These are phyloP conservation scores for Filobasidium wieringae DNA, from an alignment of 768 basidiomycete species.

Conservation along the genomic window DNA sequence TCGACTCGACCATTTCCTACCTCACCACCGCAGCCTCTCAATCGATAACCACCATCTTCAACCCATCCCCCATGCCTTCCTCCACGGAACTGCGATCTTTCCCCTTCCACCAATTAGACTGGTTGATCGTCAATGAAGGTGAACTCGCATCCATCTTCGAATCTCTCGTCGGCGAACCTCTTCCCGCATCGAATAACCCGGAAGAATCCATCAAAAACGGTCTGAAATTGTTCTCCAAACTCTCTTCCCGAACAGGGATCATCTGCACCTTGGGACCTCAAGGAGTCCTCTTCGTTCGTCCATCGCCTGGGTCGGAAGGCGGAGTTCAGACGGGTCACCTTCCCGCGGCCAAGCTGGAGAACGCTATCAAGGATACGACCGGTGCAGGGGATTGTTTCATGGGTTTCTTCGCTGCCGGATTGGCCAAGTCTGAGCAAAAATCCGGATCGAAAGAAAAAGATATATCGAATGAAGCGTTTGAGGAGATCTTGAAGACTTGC, in stretches of 20 bases:
- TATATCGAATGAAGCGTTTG: slow-evolving; percentile 13
- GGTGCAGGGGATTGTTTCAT: slow-evolving; percentile 39
- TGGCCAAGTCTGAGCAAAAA: slow-evolving; percentile 19
- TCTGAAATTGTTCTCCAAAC: background rate
- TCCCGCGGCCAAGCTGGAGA: slow-evolving; percentile 24
- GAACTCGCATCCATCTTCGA: slow-evolving; percentile 31
- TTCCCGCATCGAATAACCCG: background rate
- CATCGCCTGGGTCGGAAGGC: background rate
- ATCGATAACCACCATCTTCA: slow-evolving; percentile 37
- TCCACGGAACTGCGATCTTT: slow-evolving; percentile 28
- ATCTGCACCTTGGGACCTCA: slow-evolving; percentile 10
- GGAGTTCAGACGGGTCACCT: slow-evolving; percentile 10
- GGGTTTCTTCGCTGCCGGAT: slow-evolving; percentile 34
- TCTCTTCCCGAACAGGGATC: background rate
- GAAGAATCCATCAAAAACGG: slow-evolving; percentile 3
- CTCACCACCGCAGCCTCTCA: slow-evolving; percentile 16
- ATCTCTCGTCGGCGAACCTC: background rate
- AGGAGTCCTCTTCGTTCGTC: slow-evolving; percentile 1
- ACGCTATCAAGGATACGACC: slow-evolving; percentile 32
- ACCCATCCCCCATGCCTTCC: slow-evolving; percentile 42
- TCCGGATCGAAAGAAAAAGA: background rate
- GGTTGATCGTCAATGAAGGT: slow-evolving; percentile 42
- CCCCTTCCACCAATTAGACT: slow-evolving; percentile 36
- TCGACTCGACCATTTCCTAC: slow-evolving; percentile 29
- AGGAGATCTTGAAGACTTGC: slow-evolving; percentile 23